phyloP scores from a whole-genome alignment of 805 yeast genomes.

The Yarrowia sp. region DNA sequence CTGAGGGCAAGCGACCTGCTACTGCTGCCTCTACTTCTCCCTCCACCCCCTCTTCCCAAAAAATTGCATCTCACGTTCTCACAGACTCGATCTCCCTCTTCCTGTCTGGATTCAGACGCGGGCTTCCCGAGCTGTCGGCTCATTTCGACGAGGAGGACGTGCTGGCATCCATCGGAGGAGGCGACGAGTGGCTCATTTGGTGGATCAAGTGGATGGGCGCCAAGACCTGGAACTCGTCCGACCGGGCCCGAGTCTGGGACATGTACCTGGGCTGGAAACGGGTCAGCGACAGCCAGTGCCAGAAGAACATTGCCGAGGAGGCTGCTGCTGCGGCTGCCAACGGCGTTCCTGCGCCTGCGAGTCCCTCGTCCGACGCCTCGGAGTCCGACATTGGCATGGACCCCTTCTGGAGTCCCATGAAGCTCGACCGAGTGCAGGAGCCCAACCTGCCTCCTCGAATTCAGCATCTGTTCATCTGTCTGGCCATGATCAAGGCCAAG shows the following conservation, averaged over 20 bases:
- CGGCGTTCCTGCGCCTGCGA: constrained; percentile 40
- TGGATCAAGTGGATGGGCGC: constrained; percentile 93
- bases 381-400: constrained; percentile 59
- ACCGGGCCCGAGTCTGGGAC: constrained; percentile 92
- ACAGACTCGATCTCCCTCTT: constrained; percentile 74
- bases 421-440: constrained; percentile 43
- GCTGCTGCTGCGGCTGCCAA: not conserved
- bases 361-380: constrained; percentile 46
- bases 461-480: constrained; percentile 74
- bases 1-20: not conserved
- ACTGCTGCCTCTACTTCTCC: constrained; percentile 45
- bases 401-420: constrained; percentile 63
- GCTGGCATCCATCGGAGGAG: constrained; percentile 62
- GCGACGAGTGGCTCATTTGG: constrained; percentile 92
- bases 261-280: constrained; percentile 71
- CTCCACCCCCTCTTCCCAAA: constrained; percentile 48
- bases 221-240: constrained; percentile 79
- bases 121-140: constrained; percentile 76
- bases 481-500: constrained; percentile 81
- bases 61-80: constrained; percentile 50
- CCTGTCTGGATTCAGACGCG: constrained; percentile 64
- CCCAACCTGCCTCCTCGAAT: constrained; percentile 56
- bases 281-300: constrained; percentile 35
- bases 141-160: constrained; percentile 83
- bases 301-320: constrained; percentile 28